Evolutionary conservation across 345 rosid genomes (phyloP), one percentile per base, ranked within the genome.

Genomic region (Eucalyptus decipiens): DNA sequence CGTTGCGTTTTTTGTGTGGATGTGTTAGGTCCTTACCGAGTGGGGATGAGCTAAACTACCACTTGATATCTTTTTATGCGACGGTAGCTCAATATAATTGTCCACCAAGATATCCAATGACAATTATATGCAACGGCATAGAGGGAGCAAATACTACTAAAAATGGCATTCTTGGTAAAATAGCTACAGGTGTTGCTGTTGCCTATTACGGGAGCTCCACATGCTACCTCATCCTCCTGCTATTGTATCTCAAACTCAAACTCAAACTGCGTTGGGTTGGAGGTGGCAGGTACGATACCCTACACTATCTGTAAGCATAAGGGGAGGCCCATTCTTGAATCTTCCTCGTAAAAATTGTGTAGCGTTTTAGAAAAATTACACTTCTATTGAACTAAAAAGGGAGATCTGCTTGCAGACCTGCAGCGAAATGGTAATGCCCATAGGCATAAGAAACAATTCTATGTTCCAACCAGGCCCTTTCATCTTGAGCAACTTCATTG

Each of bases 21-120:
- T 24, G 9, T 60, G 86, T n/a, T 89, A 95, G 96, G 24, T 76
- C 90, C 34, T 51, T 94, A 67, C 87, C 24, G 13, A 49, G n/a
- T 40, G 37, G 42, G 18, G 10, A 51, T 24, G 91, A 90, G 88
- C 95, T 95, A 4, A 92, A 93, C 89, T 80, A 90, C 87, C 88
- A 30, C 86, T 60, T 92, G 54, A 88, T 85, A 47, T 2, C 48
- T 0, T 45, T 90, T 19, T 96, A 92, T 14, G 80, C 86, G 2
- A 24, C 32, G 24, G 90, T 92, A 18, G 98, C 94, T 86, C 98
- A 95, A 83, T 95, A 92, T 87, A 92, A 95, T 52, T 32, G 65
- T 1, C 93, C 92, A 51, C 92, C 94, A 1, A 80, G 18, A 18
- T 69, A 90, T 80, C 81, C 50, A n/a, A 92, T 95, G 28, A 89